A percentile compares a stretch with the other conserved stretches of the same genome.
Conservation (phyloP, 352 stramenopile species). For the Phytophthora cryptogea region DNA sequence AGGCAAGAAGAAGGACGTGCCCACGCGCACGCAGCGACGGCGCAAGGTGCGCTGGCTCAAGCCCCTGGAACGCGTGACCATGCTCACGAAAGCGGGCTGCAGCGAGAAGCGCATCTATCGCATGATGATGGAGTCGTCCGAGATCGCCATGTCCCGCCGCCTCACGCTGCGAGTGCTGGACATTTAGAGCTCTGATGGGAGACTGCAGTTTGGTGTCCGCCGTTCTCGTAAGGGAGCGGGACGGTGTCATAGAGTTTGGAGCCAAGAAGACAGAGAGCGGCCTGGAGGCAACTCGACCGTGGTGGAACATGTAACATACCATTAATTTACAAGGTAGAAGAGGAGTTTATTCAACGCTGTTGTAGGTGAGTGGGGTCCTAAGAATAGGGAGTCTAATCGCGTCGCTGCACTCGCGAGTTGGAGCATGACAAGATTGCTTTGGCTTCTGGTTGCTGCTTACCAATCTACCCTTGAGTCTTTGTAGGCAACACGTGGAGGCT, state of each 20-base stretch:
- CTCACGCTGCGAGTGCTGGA: constrained; percentile 48
- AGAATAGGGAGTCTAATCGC: constrained; percentile 15
- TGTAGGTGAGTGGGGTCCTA: not conserved
- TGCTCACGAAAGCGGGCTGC: constrained; percentile 67
- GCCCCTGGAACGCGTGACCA: constrained; percentile 59
- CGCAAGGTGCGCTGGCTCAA: constrained; percentile 68
- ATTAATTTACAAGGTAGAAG: constrained; percentile 22
- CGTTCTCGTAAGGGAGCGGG: not conserved
- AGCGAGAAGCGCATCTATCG: constrained; percentile 70
- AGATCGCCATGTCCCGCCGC: constrained; percentile 70
- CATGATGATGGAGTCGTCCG: constrained; percentile 70
- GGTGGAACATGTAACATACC: constrained; percentile 17
- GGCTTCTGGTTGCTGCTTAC: constrained; percentile 1
- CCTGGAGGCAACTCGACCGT: not conserved
- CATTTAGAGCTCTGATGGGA: constrained; percentile 11
- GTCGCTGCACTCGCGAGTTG: not conserved
- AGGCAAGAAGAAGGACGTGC: constrained; percentile 19
- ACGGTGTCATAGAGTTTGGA: constrained; percentile 5
- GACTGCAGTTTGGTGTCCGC: not conserved
- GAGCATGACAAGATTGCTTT: constrained; percentile 4
- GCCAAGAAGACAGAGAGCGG: not conserved
- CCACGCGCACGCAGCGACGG: constrained; percentile 34
- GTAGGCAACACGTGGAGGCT: too few species aligned
- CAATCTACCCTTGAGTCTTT: not conserved
- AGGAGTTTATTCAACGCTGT: constrained; percentile 4